A percentile compares a stretch with the other conserved stretches of the same genome.
These are phyloP conservation scores for Candida patagonica DNA, from an alignment of 805 yeast genomes.

Conservation along the genomic window DNA sequence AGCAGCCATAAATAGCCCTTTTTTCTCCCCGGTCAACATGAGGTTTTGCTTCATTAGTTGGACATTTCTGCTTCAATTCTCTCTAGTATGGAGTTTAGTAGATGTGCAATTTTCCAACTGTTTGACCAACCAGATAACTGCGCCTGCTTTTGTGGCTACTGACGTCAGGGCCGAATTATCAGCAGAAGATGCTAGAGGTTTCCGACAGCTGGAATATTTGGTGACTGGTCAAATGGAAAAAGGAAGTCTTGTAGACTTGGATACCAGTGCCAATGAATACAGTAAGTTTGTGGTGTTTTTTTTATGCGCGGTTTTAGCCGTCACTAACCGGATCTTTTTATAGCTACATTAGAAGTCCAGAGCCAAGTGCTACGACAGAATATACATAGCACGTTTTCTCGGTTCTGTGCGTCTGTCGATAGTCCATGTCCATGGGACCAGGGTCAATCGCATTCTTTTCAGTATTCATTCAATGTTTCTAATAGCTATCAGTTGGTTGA, in stretches of 20 bases:
- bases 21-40: too few species aligned
- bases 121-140: not conserved
- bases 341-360: slow-evolving; percentile 18
- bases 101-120: slow-evolving; percentile 3
- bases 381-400: slow-evolving; percentile 14
- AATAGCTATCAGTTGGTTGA: slow-evolving; percentile 18
- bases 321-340: not conserved
- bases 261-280: slow-evolving; percentile 17
- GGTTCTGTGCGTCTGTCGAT: slow-evolving; percentile 21
- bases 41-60: too few species aligned
- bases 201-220: slow-evolving; percentile 4
- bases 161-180: not conserved
- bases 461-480: slow-evolving; percentile 12
- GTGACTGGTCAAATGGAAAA: slow-evolving; percentile 13
- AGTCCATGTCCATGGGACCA: slow-evolving; percentile 21
- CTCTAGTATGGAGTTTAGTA: too few species aligned
- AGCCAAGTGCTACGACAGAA: slow-evolving; percentile 18
- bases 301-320: not conserved
- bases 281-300: slow-evolving; percentile 2
- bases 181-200: not conserved
- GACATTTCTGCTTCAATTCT: too few species aligned
- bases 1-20: too few species aligned
- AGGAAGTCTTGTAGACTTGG: slow-evolving; percentile 13
- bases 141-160: not conserved
- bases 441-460: slow-evolving; percentile 4